These are phyloP conservation scores for Leptographium wingfieldii DNA, from an alignment of 2,329 filamentous ascomycete species.

Conservation along the genomic window DNA sequence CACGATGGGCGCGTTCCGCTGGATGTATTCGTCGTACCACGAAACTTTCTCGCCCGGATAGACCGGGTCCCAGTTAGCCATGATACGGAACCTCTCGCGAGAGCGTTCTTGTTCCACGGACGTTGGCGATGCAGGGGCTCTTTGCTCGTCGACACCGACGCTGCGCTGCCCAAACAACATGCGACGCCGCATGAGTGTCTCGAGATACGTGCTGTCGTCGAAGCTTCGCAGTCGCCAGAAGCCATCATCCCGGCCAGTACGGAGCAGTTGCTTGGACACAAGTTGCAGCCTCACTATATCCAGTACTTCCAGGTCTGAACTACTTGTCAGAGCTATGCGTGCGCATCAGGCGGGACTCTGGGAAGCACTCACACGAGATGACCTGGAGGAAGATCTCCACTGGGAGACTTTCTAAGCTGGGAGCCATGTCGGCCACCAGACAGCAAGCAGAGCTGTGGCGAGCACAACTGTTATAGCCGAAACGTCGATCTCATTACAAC, in stretches of 20 bases:
- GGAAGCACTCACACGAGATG: constrained; percentile 34
- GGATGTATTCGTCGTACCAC: constrained; percentile 86
- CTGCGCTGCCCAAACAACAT: constrained; percentile 12
- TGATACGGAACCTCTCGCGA: constrained; percentile 39
- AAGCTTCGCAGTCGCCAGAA: constrained; percentile 71
- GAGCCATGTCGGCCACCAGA: not conserved
- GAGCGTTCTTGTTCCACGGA: constrained; percentile 2
- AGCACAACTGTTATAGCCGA: not conserved
- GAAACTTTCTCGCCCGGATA: constrained; percentile 59
- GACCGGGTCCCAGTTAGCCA: constrained; percentile 74
- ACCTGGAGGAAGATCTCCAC: constrained; percentile 51
- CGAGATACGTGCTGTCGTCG: constrained; percentile 52
- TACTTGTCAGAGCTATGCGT: not conserved
- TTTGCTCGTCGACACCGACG: constrained; percentile 20
- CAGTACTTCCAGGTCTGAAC: constrained; percentile 45
- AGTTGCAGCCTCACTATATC: constrained; percentile 58
- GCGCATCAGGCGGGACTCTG: constrained; percentile 13
- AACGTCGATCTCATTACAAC: no score
- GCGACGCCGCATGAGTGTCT: constrained; percentile 28
- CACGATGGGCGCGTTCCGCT: constrained; percentile 61
- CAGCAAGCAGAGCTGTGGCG: not conserved
- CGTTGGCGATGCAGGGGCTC: not conserved
- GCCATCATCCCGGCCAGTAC: constrained; percentile 58
- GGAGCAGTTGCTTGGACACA: constrained; percentile 52
- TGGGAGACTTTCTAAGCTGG: constrained; percentile 38